These are phyloP conservation scores for Chaetomidium leptoderma DNA, from an alignment of 495 filamentous ascomycete genomes.

Conservation along the genomic window DNA sequence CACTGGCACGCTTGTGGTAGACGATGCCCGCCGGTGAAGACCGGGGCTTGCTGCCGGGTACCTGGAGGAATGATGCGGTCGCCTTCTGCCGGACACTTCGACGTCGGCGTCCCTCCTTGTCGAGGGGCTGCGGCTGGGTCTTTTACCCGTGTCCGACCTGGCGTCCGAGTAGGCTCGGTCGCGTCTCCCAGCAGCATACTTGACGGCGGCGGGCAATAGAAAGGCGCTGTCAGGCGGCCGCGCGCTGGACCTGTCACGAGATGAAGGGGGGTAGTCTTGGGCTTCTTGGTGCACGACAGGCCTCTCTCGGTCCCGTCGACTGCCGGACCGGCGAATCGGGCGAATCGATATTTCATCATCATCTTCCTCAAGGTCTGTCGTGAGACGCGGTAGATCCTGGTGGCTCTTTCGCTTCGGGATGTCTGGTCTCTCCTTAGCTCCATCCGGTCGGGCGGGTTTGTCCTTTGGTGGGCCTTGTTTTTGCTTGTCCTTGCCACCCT, in stretches of 20 bases:
- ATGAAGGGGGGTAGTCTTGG: slow-evolving; percentile 3
- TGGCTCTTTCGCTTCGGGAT: slow-evolving; percentile 35
- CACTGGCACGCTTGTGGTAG: slow-evolving; percentile 13
- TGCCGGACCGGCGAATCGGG: slow-evolving; percentile 20
- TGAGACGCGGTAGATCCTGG: slow-evolving; percentile 36
- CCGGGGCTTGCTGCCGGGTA: slow-evolving; percentile 4
- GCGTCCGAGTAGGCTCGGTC: slow-evolving; percentile 40
- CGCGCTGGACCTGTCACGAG: slow-evolving; percentile 12
- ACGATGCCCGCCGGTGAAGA: slow-evolving; percentile 20
- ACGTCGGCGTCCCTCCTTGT: slow-evolving; percentile 17
- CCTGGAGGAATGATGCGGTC: slow-evolving; percentile 16
- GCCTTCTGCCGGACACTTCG: slow-evolving; percentile 20
- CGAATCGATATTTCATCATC: slow-evolving; percentile 15
- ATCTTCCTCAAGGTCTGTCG: slow-evolving; percentile 26
- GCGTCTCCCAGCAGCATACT: slow-evolving; percentile 34
- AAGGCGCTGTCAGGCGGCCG: slow-evolving; percentile 31
- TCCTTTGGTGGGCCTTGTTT: slow-evolving; percentile 11
- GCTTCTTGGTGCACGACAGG: slow-evolving; percentile 22
- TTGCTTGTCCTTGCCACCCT: slow-evolving; percentile 16
- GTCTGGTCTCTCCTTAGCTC: slow-evolving; percentile 10
- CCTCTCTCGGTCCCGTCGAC: slow-evolving; percentile 26
- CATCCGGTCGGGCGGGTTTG: not conserved
- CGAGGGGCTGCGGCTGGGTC: slow-evolving; percentile 17
- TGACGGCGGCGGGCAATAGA: slow-evolving; percentile 33
- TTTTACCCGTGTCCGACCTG: slow-evolving; percentile 10